Base-by-base conservation (phyloP, 2,329 filamentous ascomycete genomes). In the Chaetomiaceae sp. region DNA sequence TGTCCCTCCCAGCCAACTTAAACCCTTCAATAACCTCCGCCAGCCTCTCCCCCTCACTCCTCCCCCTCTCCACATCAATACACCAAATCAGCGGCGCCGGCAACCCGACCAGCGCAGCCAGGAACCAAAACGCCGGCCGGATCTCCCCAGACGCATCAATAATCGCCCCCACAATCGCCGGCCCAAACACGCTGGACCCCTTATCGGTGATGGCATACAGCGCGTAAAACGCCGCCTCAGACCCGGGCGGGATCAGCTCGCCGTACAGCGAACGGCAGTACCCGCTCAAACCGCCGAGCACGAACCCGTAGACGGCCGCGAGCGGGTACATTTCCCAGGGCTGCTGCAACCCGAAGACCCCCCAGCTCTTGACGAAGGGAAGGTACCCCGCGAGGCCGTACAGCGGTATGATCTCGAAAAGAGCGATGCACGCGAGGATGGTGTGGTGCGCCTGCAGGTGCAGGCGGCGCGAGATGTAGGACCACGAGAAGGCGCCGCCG, bases 181-280 rank as follows among this genome's bases (percentile, higher is more conserved):
- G 94, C 0, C 94, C 94, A 69, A 99, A 96, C 2, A 97, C 78
- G 66, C 89, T 95, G 20, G 88, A 94, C 1, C 92, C 91, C 70
- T 99, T 99, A 69, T 99, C 94, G 1, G 94, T 97, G 59, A 97
- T 96, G 33, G 94, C 94, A 67, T 97, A 99, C 1, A 99, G 77
- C 0, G 92, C 91, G 67, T 95, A 99, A 67, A 99, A 99, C 0
- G 92, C 91, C 0, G 94, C 91, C 71, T 99, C 94, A 27, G 88
- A 95, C 4, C 94, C 94, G 0, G 90, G 89, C 1, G 94, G 94
- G 51, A 99, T 95, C 53, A 99, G 78, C 69, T 97, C 91, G 36
- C 91, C 91, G 66, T 89, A 99, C 4, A 99, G 78, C 56, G 89
- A 91, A 38, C 94, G 86, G 67, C 94, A 97, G 70, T 97, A 96